Percentiles rank a stretch among this genome's conserved stretches.
phyloP scores from a whole-genome alignment of 495 filamentous ascomycete species.

The Xylaria flabelliformis region DNA sequence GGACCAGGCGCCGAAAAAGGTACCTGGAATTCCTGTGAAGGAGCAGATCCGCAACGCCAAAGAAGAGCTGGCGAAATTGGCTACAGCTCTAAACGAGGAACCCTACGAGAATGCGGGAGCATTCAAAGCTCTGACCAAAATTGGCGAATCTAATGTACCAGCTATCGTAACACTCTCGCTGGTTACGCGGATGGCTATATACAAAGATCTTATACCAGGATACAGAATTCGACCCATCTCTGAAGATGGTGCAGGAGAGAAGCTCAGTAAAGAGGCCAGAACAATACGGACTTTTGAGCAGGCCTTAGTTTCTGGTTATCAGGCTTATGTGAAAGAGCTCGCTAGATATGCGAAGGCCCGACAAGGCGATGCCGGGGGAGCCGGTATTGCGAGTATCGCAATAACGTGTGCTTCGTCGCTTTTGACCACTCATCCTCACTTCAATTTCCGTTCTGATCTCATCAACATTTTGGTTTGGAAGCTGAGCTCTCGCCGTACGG shows the following conservation, averaged over 20 bases:
- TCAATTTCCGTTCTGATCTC: slow-evolving; percentile 91
- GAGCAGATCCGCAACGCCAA: slow-evolving; percentile 86
- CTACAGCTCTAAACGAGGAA: slow-evolving; percentile 82
- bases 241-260: slow-evolving; percentile 76
- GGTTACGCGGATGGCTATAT: slow-evolving; percentile 86
- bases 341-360: slow-evolving; percentile 63
- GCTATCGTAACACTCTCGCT: slow-evolving; percentile 84
- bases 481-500: slow-evolving; percentile 69
- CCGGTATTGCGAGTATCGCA: slow-evolving; percentile 68
- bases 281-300: slow-evolving; percentile 83
- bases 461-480: slow-evolving; percentile 86
- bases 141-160: slow-evolving; percentile 70
- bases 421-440: slow-evolving; percentile 83
- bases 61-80: slow-evolving; percentile 88
- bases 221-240: slow-evolving; percentile 87
- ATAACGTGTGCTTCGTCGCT: slow-evolving; percentile 84
- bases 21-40: slow-evolving; percentile 68
- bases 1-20: slow-evolving; percentile 39
- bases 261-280: slow-evolving; percentile 90
- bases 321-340: slow-evolving; percentile 79
- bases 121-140: slow-evolving; percentile 76
- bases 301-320: slow-evolving; percentile 78
- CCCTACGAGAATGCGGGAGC: slow-evolving; percentile 86
- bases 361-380: slow-evolving; percentile 40
- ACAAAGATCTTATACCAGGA: slow-evolving; percentile 93